Percentiles rank a stretch among this genome's conserved stretches.
phyloP scores from a whole-genome alignment of 257 asterid species.

The Scutellaria barbata region DNA sequence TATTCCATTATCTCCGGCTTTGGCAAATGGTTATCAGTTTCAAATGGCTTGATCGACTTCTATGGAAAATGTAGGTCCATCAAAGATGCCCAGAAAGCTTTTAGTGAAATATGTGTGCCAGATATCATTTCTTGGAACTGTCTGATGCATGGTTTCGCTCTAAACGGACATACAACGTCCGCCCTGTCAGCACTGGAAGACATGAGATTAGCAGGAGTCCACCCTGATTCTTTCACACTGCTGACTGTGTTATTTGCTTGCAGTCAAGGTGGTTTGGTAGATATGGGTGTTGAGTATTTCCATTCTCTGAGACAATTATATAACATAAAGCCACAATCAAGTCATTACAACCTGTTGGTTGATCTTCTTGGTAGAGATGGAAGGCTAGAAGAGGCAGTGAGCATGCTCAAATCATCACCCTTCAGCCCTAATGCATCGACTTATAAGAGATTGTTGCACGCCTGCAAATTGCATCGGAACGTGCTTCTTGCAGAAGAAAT shows the following conservation, averaged over 20 bases:
- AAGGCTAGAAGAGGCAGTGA: slow-evolving; percentile 38
- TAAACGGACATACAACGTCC: slow-evolving; percentile 16
- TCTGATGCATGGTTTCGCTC: slow-evolving; percentile 40
- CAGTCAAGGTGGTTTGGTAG: slow-evolving; percentile 38
- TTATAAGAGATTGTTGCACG: slow-evolving; percentile 36
- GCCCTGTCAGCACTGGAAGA: slow-evolving; percentile 41
- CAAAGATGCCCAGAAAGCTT: slow-evolving; percentile 39
- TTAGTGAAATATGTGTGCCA: slow-evolving; percentile 34
- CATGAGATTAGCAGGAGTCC: slow-evolving; percentile 39
- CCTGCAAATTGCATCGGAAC: slow-evolving; percentile 40
- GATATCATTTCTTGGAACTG: slow-evolving; percentile 41
- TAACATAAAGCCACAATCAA: slow-evolving; percentile 33
- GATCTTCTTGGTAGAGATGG: slow-evolving; percentile 49
- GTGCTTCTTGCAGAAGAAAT: slow-evolving; percentile 43
- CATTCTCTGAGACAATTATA: slow-evolving; percentile 33
- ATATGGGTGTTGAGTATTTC: slow-evolving; percentile 42
- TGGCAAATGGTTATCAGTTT: slow-evolving; percentile 29
- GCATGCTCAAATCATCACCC: slow-evolving; percentile 31
- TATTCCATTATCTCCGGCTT: slow-evolving; percentile 38
- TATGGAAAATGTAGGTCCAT: slow-evolving; percentile 41
- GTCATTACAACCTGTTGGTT: slow-evolving; percentile 39
- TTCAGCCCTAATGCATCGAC: slow-evolving; percentile 28
- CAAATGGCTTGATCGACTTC: slow-evolving; percentile 39
- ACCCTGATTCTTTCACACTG: slow-evolving; percentile 40
- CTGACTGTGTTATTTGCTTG: slow-evolving; percentile 39